Percentiles rank a stretch among this genome's conserved stretches.
Evolutionary conservation across 805 yeast genomes (phyloP).

Genomic region (Candida patagonica): DNA sequence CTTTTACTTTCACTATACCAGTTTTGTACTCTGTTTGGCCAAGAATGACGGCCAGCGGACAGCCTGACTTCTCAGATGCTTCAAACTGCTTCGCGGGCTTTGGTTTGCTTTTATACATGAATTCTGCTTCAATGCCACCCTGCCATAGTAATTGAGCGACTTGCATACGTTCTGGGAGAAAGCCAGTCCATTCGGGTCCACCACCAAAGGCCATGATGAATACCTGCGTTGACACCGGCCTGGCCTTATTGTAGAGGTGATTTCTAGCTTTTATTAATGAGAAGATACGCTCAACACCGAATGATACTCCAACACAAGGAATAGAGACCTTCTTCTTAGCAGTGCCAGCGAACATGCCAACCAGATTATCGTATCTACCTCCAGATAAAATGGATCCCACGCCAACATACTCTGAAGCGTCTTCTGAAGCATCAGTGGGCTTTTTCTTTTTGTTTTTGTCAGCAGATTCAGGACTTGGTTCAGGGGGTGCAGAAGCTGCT

Average conservation of each 20-base stretch:
- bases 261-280: constrained; percentile 77
- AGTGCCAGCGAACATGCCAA: constrained; percentile 87
- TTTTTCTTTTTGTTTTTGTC: constrained; percentile 30
- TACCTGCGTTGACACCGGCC: constrained; percentile 86
- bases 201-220: constrained; percentile 98
- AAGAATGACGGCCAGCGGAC: constrained; percentile 80
- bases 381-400: constrained; percentile 99
- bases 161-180: constrained; percentile 82
- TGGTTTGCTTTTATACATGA: constrained; percentile 84
- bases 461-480: constrained; percentile 17
- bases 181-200: constrained; percentile 93
- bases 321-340: constrained; percentile 69
- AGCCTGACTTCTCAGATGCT: constrained; percentile 92
- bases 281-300: constrained; percentile 93
- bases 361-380: constrained; percentile 94
- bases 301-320: constrained; percentile 96
- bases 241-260: constrained; percentile 50
- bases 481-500: constrained; percentile 91
- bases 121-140: constrained; percentile 85
- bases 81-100: constrained; percentile 95
- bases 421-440: constrained; percentile 54
- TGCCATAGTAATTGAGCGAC: constrained; percentile 79
- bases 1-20: constrained; percentile 79
- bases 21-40: constrained; percentile 89
- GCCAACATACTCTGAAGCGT: constrained; percentile 94